Conservation (phyloP, 805 yeast species). For the Torulaspora delbrueckii region DNA sequence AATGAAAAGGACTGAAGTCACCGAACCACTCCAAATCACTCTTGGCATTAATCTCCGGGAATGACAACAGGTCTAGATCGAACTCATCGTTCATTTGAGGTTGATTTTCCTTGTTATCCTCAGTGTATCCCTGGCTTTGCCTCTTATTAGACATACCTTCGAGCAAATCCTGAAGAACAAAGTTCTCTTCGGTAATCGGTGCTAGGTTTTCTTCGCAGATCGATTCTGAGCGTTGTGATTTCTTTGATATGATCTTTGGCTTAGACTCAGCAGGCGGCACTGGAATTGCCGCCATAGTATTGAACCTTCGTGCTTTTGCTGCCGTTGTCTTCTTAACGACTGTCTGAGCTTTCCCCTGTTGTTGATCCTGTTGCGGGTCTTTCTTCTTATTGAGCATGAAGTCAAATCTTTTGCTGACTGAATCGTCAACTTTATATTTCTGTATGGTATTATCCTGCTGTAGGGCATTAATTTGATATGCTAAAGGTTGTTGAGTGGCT, state of each 20-base stretch:
- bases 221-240: slow-evolving; percentile 7
- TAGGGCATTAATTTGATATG: slow-evolving; percentile 25
- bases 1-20: slow-evolving; percentile 20
- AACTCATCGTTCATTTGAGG: slow-evolving; percentile 17
- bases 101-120: slow-evolving; percentile 29
- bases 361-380: slow-evolving; percentile 9
- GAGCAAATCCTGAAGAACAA: slow-evolving; percentile 7
- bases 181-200: slow-evolving; percentile 1
- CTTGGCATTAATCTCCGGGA: slow-evolving; percentile 15
- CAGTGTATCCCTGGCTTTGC: slow-evolving; percentile 3
- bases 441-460: slow-evolving; percentile 28
- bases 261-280: slow-evolving; percentile 5
- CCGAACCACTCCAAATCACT: slow-evolving; percentile 26
- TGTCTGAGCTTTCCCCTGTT: slow-evolving; percentile 3
- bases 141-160: slow-evolving; percentile 3
- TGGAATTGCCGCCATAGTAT: slow-evolving; percentile 19
- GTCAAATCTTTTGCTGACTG: slow-evolving; percentile 34
- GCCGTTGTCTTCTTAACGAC: slow-evolving; percentile 8
- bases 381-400: slow-evolving; percentile 32
- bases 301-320: slow-evolving; percentile 16
- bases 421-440: slow-evolving; percentile 27
- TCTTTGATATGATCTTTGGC: slow-evolving; percentile 1
- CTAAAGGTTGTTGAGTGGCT: slow-evolving; percentile 11
- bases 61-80: slow-evolving; percentile 18
- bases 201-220: background rate